A percentile compares a stretch with the other conserved stretches of the same genome.
Evolutionary conservation across 176 grass and related monocot genomes (phyloP).

Genomic region (Calamus simplicifolius): DNA sequence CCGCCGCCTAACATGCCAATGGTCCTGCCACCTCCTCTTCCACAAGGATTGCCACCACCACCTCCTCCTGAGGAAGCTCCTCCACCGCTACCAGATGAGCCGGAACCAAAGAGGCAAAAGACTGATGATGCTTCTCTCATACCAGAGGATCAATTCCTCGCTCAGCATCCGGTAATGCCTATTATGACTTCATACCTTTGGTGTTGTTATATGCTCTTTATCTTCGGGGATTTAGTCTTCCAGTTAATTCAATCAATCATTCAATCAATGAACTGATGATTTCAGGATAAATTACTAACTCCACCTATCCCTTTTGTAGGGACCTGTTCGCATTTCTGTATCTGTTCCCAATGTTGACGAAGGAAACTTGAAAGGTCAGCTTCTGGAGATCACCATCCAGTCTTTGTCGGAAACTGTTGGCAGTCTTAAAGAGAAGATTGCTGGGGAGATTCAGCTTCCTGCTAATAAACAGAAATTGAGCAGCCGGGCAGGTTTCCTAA

Average conservation of each 20-base stretch:
- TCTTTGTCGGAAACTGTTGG: conserved; percentile 77
- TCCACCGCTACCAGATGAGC: conserved; percentile 74
- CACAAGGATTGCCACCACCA: conserved; percentile 51
- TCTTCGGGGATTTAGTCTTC: neutral
- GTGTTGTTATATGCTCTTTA: neutral
- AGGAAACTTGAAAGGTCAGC: conserved; percentile 86
- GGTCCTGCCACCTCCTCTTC: conserved; percentile 39
- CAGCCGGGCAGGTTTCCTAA: conserved; percentile 73
- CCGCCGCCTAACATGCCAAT: conserved; percentile 42
- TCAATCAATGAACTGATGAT: too few relatives aligned
- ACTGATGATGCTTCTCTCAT: conserved; percentile 76
- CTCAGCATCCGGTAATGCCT: conserved; percentile 69
- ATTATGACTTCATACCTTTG: conserved; percentile 1
- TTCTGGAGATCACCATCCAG: conserved; percentile 49
- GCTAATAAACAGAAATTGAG: conserved; percentile 97
- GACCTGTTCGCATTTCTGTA: conserved; percentile 58
- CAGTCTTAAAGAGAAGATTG: conserved; percentile 94
- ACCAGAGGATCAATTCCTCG: conserved; percentile 77
- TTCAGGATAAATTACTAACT: too few relatives aligned
- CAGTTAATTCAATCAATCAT: neutral
- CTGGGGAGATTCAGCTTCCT: conserved; percentile 92
- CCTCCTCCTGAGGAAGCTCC: conserved; percentile 77
- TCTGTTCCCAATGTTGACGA: conserved; percentile 89
- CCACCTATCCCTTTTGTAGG: conserved; percentile 23
- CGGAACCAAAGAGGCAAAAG: conserved; percentile 84